Conservation (phyloP, 129 eudicot genomes). For the Escallonia herrerae region DNA sequence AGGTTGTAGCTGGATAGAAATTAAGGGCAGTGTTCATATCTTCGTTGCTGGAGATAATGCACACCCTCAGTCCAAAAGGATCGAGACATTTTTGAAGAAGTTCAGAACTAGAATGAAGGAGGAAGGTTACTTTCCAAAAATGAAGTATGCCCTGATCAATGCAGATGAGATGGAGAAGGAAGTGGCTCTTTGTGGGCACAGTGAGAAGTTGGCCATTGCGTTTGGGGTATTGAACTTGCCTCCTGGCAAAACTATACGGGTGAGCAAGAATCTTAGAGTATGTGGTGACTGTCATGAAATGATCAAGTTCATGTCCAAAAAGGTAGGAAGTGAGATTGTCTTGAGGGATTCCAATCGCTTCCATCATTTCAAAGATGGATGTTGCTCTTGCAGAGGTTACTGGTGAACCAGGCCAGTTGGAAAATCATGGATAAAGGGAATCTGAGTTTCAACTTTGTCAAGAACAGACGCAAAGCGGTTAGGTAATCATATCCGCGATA, state of each 20-base stretch:
- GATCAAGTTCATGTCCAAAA: conserved; percentile 58
- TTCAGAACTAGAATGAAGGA: conserved; percentile 35
- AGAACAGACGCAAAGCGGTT: no score
- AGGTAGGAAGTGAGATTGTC: conserved; percentile 43
- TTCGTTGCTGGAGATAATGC: conserved; percentile 39
- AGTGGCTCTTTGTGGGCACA: conserved; percentile 51
- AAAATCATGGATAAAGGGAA: no score
- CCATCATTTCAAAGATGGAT: conserved; percentile 74
- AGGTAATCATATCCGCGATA: no score
- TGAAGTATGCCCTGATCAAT: conserved; percentile 28
- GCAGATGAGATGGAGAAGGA: conserved; percentile 44
- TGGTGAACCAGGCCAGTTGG: conserved; percentile 15
- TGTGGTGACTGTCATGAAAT: conserved; percentile 64
- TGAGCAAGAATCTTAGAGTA: conserved; percentile 47
- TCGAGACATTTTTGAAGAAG: conserved; percentile 28
- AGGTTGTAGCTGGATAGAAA: conserved; percentile 65
- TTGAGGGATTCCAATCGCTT: conserved; percentile 56
- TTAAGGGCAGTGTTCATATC: conserved; percentile 44
- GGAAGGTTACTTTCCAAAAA: conserved; percentile 21
- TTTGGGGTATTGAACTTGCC: conserved; percentile 49
- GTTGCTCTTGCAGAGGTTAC: conserved; percentile 64
- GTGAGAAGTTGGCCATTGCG: conserved; percentile 60
- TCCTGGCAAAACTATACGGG: conserved; percentile 47
- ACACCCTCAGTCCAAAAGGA: conserved; percentile 33
- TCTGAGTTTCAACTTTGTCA: no score